Percentiles rank a stretch among this genome's conserved stretches.
These are phyloP conservation scores for Colletotrichum camelliae DNA, from an alignment of 2,329 filamentous ascomycete genomes.

Conservation along the genomic window DNA sequence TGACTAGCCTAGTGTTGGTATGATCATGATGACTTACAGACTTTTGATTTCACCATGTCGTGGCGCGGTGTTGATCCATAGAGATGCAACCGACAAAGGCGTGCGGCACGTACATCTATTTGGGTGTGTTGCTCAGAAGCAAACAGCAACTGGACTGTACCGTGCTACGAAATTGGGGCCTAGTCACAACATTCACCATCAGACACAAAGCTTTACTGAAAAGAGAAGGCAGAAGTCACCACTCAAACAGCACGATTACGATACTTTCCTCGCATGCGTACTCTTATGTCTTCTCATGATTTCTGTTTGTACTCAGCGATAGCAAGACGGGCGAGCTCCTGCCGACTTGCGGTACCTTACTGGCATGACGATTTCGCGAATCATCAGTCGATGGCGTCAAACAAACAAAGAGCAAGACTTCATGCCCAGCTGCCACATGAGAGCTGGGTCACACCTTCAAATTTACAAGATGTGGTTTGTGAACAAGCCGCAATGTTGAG, in stretches of 20 bases:
- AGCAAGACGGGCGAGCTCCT: neutral
- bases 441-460: neutral
- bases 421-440: neutral
- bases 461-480: neutral
- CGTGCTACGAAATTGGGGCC: neutral
- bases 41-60: neutral
- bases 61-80: neutral
- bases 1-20: neutral
- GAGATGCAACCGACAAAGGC: neutral
- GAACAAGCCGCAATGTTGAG: neutral
- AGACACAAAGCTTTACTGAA: neutral
- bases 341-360: too few relatives aligned
- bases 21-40: neutral
- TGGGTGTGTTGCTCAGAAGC: neutral
- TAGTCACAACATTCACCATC: neutral
- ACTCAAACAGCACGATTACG: neutral
- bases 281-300: neutral
- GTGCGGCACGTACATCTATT: neutral
- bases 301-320: neutral
- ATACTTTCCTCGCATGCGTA: neutral
- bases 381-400: neutral
- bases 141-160: neutral
- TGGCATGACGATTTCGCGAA: neutral
- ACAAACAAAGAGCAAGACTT: neutral
- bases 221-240: neutral